Base-by-base conservation (phyloP, 2,329 filamentous ascomycete genomes). In the Claviceps capensis region DNA sequence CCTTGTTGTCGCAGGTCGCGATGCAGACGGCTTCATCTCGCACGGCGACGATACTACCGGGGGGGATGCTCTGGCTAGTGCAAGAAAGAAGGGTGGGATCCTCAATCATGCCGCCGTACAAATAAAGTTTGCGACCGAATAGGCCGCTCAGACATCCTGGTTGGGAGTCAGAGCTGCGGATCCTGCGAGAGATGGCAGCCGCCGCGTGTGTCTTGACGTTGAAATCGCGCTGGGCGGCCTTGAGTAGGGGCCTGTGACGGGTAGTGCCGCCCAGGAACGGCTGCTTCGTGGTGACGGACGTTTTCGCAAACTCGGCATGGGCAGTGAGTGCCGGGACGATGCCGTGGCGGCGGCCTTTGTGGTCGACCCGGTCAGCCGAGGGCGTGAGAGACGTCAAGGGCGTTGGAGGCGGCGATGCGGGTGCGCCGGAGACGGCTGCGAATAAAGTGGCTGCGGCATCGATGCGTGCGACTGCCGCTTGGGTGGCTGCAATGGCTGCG, bases 61-160 rank as follows among this genome's bases (percentile, higher is more conserved):
- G 61, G 1, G 43, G 47, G 2, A 43, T 34, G 16, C 16, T n/a
- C 17, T 43, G 47, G 14, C 26, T 9, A 2, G n/a, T 47, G 45
- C 42, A 48, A 14, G 44, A 49, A 26, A 50, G 51, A 9, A 53
- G 49, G 7, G 54, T 54, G 0, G 56, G 57, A 30, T 66, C 63
- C 26, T 71, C 69, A n/a, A 71, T 56, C 13, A 58, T 56, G n/a
- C 69, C 69, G 22, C 69, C 69, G 50, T 71, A 71, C 14, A 71
- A 50, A 47, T 70, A 71, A 14, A 71, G 57, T 48, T 55, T 64
- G 7, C 58, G 60, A 1, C 67, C 67, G 42, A 71, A 66, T 1
- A 69, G 50, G 26, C 58, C 60, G 51, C 65, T 70, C 36, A 69
- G 58, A 45, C 64, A 68, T 37, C 69, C 69, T 4, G 69, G 69